These are phyloP conservation scores for Colletotrichum sidae DNA, from an alignment of 2,329 filamentous ascomycete genomes.

Conservation along the genomic window DNA sequence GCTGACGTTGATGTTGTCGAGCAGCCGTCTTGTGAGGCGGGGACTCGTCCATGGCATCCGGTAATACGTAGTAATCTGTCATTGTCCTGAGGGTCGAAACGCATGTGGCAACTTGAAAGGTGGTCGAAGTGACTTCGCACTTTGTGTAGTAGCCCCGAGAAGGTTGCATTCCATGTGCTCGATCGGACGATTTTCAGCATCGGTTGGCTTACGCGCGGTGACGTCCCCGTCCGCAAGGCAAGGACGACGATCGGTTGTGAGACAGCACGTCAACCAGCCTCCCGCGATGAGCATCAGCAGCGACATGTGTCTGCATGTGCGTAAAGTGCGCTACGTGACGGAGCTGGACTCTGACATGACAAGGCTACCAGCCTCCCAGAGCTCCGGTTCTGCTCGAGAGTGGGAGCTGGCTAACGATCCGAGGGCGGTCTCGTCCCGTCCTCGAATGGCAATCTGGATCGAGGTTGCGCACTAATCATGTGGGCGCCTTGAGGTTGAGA, in stretches of 20 bases:
- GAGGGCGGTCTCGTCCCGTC: constrained; percentile 14
- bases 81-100: too few relatives aligned
- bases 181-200: constrained; percentile 17
- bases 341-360: too few relatives aligned
- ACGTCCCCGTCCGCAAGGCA: constrained; percentile 23
- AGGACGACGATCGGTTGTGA: constrained; percentile 19
- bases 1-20: constrained; percentile 9
- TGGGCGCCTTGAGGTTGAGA: constrained; percentile 18
- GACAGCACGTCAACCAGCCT: constrained; percentile 15
- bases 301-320: too few relatives aligned
- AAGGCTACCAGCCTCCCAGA: too few relatives aligned
- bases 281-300: not conserved
- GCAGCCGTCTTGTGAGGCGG: too few relatives aligned
- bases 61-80: too few relatives aligned
- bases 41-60: too few relatives aligned
- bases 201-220: constrained; percentile 27
- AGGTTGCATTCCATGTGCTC: constrained; percentile 7
- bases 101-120: not conserved
- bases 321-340: too few relatives aligned
- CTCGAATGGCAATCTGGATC: constrained; percentile 27
- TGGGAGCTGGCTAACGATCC: constrained; percentile 12
- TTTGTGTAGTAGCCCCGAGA: not conserved
- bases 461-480: constrained; percentile 11
- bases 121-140: constrained; percentile 2
- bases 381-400: too few relatives aligned